Base-by-base conservation (phyloP, 805 yeast species). In the Candida vartiovaarae region DNA sequence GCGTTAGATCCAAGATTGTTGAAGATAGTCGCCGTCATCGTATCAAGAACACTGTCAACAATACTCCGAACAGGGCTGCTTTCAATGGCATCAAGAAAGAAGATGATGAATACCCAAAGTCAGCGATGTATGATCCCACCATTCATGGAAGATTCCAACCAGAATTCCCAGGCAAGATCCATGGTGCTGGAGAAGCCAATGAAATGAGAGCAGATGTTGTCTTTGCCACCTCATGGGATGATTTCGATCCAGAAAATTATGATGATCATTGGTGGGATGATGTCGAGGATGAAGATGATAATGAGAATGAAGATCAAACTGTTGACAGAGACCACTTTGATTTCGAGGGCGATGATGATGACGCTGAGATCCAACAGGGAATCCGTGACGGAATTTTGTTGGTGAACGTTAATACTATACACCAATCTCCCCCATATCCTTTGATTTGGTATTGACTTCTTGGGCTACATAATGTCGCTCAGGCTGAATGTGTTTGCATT, bases 41-140 rank as follows among this genome's bases (percentile, higher is more conserved):
- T 10, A 67, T 79, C 1, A 59, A 61, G 32, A 74, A 71, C 34
- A 65, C 67, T 2, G 75, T 85, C 20, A 24, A 23, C 26, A 70
- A 71, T 11, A 79, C 84, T 2, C 89, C 89, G 0, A 84, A 84
- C 55, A 60, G 71, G 43, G 67, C 84, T 32, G 77, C 58, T 1
- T 67, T 61, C 49, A 67, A 65, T 39, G 71, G 71, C 3, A 49
- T 66, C 1, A 36, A 50, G 3, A 57, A 60, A 36, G 48, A 49
- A 1, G 70, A 67, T 39, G 67, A 63, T 38, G 50, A 55, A 32
- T 49, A 34, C 32, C 38, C 44, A 23, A 27, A 26, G 24, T 43
- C 40, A n/a, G 4, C 40, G 5, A 38, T 44, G 42, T 46, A 44
- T 38, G 40, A 44, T n/a, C 44, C 45, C 30, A 23, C 7, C 3